Percentiles rank a stretch among this genome's conserved stretches.
Evolutionary conservation across 371 early-diverging fungal genomes (phyloP).

Genomic region (Neoconidiobolus thromboides): DNA sequence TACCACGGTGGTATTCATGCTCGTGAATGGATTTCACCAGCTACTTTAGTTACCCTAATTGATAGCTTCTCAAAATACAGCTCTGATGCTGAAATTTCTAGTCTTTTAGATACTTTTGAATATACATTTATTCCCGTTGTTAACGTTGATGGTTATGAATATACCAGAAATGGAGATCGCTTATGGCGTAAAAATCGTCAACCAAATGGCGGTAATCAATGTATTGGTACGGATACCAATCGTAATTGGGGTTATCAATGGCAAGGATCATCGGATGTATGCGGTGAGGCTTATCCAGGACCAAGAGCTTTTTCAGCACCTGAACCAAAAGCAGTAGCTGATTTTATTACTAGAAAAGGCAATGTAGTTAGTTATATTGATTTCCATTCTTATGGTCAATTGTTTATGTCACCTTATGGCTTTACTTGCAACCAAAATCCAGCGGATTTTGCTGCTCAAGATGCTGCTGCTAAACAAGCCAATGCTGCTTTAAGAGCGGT

Average conservation of each 20-base stretch:
- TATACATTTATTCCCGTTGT: conserved; percentile 18
- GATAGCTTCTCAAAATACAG: conserved; percentile 15
- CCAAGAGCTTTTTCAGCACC: conserved; percentile 15
- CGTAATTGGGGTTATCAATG: conserved; percentile 21
- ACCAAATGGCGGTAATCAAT: conserved; percentile 12
- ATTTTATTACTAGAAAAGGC: conserved; percentile 16
- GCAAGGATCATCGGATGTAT: conserved; percentile 15
- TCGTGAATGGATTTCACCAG: conserved; percentile 18
- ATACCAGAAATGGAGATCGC: conserved; percentile 14
- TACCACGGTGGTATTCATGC: conserved; percentile 20
- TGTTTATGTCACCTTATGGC: conserved; percentile 25
- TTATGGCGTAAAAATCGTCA: conserved; percentile 33
- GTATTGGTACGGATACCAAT: conserved; percentile 20
- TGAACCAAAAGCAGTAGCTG: conserved; percentile 20
- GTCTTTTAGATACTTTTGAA: conserved; percentile 15
- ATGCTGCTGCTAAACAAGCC: conserved; percentile 5
- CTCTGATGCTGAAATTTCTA: conserved; percentile 13
- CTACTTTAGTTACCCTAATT: conserved; percentile 16
- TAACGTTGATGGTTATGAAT: conserved; percentile 27
- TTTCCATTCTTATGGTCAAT: conserved; percentile 31
- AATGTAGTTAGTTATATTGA: conserved; percentile 23
- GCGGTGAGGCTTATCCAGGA: conserved; percentile 22
- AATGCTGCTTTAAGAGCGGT: conserved; percentile 22
- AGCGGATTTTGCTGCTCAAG: conserved; percentile 9
- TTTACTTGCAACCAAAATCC: conserved; percentile 14